A percentile compares a stretch with the other conserved stretches of the same genome.
Conservation (phyloP, 768 basidiomycete species). For the Fibroporia radiculosa region DNA sequence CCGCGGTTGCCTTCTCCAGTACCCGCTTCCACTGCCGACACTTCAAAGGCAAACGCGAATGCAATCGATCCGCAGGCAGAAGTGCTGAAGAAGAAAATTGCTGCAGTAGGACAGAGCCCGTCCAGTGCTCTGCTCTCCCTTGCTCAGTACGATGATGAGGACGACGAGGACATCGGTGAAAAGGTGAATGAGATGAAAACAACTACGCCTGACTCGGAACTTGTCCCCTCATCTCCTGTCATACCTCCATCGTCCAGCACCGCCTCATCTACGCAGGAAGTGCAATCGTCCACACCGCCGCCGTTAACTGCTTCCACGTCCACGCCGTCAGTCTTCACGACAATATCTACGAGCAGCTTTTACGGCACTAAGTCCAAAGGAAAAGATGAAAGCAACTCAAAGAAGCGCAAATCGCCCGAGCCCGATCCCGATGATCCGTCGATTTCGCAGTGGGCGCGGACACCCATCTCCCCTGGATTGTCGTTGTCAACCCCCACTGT, state of each 20-base stretch:
- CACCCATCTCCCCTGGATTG: constrained; percentile 9
- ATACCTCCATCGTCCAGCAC: no score
- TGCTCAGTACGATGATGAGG: constrained; percentile 35
- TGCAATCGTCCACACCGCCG: constrained; percentile 3
- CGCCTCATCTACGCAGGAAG: background rate
- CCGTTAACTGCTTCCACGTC: constrained; percentile 17
- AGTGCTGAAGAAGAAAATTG: constrained; percentile 46
- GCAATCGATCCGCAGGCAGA: constrained; percentile 45
- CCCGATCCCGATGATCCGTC: constrained; percentile 22
- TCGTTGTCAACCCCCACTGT: constrained; percentile 9
- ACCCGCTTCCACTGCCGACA: constrained; percentile 7
- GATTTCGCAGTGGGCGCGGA: constrained; percentile 14
- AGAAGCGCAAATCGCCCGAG: constrained; percentile 35
- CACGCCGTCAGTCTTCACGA: constrained; percentile 19
- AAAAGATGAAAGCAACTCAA: constrained; percentile 16
- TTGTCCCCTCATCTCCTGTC: no score
- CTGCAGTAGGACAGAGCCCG: constrained; percentile 23
- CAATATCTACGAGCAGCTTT: constrained; percentile 28
- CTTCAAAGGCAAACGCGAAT: constrained; percentile 21
- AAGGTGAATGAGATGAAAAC: constrained; percentile 14
- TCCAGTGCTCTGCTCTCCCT: constrained; percentile 31
- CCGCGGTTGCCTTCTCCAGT: constrained; percentile 48
- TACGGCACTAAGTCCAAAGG: constrained; percentile 24
- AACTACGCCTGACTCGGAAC: no score
- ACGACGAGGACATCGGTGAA: constrained; percentile 26